Evolutionary conservation across 495 filamentous ascomycete genomes (phyloP), one percentile per base, ranked within the genome.

Genomic region (Letharia columbiana): DNA sequence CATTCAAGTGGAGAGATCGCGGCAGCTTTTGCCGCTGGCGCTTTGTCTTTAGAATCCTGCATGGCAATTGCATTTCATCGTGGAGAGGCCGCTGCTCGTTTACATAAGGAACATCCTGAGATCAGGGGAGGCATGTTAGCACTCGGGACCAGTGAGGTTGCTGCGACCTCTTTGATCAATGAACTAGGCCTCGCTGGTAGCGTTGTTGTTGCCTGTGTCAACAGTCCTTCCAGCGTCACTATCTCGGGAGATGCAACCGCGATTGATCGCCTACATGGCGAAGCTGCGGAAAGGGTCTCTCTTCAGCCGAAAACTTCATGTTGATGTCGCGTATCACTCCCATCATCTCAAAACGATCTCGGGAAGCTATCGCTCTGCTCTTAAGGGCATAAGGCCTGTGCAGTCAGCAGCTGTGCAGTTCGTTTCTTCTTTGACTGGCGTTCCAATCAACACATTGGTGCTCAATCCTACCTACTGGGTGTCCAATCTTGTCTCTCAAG

Each of bases 1-100:
- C 78, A 80, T 62, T 79, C 76, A 3, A 75, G 71, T 35, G 77
- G 77, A 7, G 77, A 80, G 57, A 77, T 78, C n/a, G 76, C 76
- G 7, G 78, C 78, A 9, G 77, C 77, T 0, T 80, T 75, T 64
- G 73, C 77, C 12, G 64, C 64, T 8, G 66, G 66, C 7, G 52
- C 49, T 20, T 23, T 73, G 7, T 63, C 66, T 5, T 20, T 61
- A 3, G 54, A 70, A 75, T 35, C 70, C 66, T 28, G 72, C 72
- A 2, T 79, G 68, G 64, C 70, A 4, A 65, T 76, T 5, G 75
- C 76, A 4, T 83, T 78, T 69, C 71, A 70, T 73, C 73, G 68
- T 73, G 76, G 67, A 18, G 66, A 57, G 12, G 60, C 68, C 40
- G 67, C 69, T 59, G 60, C 68, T 67, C 17, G n/a, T 11, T n/a